Evolutionary conservation across 2,329 filamentous ascomycete genomes (phyloP).

Genomic region (Microsporum ferrugineum): DNA sequence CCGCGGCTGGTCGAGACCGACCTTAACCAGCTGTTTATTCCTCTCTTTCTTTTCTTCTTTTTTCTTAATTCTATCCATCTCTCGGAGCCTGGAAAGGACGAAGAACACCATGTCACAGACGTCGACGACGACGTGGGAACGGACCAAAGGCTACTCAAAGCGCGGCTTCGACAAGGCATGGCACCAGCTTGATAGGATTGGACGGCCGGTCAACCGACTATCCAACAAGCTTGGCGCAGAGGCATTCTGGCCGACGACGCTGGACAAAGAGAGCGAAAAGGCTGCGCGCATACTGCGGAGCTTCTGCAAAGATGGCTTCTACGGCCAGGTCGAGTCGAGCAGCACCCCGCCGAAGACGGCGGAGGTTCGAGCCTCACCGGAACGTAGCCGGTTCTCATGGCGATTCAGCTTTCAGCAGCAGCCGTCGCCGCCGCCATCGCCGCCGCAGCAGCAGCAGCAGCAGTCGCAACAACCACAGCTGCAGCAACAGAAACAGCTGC

Average conservation of each 20-base stretch:
- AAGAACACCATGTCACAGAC: slow-evolving; percentile 5
- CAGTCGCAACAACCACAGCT: slow-evolving; percentile 9
- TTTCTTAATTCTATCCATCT: neutral
- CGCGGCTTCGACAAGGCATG: slow-evolving; percentile 65
- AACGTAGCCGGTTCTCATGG: slow-evolving; percentile 10
- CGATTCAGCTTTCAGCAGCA: neutral
- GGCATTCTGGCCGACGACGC: slow-evolving; percentile 71
- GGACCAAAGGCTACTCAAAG: slow-evolving; percentile 44
- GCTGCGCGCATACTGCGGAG: slow-evolving; percentile 78
- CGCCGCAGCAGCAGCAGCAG: neutral
- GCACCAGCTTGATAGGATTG: slow-evolving; percentile 55
- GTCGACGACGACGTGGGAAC: slow-evolving; percentile 40
- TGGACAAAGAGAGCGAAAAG: slow-evolving; percentile 87
- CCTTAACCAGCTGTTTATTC: neutral
- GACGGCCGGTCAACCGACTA: slow-evolving; percentile 65
- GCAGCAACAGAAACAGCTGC: slow-evolving; percentile 10
- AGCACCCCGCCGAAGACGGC: slow-evolving; percentile 26
- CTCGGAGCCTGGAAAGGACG: neutral
- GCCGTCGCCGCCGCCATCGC: slow-evolving; percentile 12
- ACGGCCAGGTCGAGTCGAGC: slow-evolving; percentile 41
- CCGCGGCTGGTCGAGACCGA: neutral
- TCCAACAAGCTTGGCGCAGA: slow-evolving; percentile 73
- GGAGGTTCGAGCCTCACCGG: slow-evolving; percentile 8
- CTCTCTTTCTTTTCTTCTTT: neutral
- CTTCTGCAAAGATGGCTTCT: slow-evolving; percentile 74